Conservation (phyloP, 2,329 filamentous ascomycete genomes). For the Alternaria sp. region DNA sequence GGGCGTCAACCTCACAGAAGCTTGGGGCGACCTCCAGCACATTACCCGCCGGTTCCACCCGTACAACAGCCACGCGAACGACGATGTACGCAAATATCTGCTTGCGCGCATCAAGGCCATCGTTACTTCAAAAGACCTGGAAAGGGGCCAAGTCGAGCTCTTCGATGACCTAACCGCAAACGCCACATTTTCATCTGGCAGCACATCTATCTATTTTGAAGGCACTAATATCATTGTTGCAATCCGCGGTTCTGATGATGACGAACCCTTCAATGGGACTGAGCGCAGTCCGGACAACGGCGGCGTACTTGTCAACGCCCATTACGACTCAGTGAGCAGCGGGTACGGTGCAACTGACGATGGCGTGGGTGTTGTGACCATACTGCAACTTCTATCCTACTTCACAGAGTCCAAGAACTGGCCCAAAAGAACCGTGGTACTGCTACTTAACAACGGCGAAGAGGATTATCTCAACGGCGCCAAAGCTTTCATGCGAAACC, state of each 20-base stretch:
- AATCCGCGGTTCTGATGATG: conserved; percentile 78
- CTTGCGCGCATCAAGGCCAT: conserved; percentile 74
- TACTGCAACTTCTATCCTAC: conserved; percentile 85
- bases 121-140: conserved; percentile 62
- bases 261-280: conserved; percentile 73
- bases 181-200: conserved; percentile 68
- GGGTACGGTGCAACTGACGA: conserved; percentile 94
- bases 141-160: conserved; percentile 61
- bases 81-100: conserved; percentile 78
- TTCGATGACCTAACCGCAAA: conserved; percentile 84
- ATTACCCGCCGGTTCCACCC: conserved; percentile 82
- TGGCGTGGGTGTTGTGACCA: conserved; percentile 84
- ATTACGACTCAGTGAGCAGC: conserved; percentile 92
- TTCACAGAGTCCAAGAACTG: conserved; percentile 74
- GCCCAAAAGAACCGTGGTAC: conserved; percentile 80
- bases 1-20: conserved; percentile 82
- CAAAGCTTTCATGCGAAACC: conserved; percentile 81
- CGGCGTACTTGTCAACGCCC: conserved; percentile 90
- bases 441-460: conserved; percentile 93
- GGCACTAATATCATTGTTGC: conserved; percentile 92
- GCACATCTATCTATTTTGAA: conserved; percentile 78
- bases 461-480: conserved; percentile 92
- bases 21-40: conserved; percentile 81
- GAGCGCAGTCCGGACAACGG: conserved; percentile 61
- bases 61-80: conserved; percentile 85